Evolutionary conservation across 148 eudicot genomes (phyloP).

Genomic region (Cornus florida): DNA sequence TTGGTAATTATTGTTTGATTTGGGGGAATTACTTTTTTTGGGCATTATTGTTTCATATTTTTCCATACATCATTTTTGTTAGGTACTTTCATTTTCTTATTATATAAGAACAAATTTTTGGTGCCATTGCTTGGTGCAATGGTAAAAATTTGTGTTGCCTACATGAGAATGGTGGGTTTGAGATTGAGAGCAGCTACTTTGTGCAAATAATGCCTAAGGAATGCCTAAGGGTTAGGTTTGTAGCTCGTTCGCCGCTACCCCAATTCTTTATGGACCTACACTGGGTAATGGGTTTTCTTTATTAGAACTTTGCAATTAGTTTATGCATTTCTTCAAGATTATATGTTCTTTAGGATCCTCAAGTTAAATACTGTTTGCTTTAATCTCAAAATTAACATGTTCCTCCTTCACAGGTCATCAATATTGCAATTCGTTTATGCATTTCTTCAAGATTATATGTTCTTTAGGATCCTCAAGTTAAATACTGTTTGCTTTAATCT

Average conservation of each 20-base stretch:
- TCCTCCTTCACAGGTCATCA: no score
- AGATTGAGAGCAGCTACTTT: no score
- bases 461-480: neutral
- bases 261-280: no score
- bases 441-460: neutral
- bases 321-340: neutral
- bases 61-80: neutral
- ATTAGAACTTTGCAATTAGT: neutral
- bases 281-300: no score
- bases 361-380: neutral
- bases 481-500: neutral
- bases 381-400: no score
- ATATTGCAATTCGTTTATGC: neutral
- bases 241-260: no score
- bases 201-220: no score
- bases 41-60: neutral
- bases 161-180: no score
- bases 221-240: no score
- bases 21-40: neutral
- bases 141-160: no score
- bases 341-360: neutral
- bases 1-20: constrained; percentile 48
- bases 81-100: neutral
- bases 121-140: no score
- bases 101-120: no score